Conservation (phyloP, 352 stramenopile species). For the Hyaloperonospora arabidopsidis region DNA sequence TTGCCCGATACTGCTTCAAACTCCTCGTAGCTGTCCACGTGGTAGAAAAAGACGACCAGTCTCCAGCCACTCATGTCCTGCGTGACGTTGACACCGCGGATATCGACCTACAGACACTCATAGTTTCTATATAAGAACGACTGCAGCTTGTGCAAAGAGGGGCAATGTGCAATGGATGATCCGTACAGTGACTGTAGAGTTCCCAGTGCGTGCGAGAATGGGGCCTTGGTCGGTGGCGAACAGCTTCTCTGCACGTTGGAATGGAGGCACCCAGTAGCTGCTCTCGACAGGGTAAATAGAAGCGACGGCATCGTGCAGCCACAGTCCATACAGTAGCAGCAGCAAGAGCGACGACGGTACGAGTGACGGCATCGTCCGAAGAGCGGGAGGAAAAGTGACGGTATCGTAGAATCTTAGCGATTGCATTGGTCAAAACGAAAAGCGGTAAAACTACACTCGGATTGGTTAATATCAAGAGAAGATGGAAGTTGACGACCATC, state of each 20-base stretch:
- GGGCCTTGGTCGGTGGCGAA: slow-evolving; percentile 70
- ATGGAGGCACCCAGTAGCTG: slow-evolving; percentile 67
- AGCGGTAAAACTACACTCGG: too few relatives aligned
- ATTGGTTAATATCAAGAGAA: too few relatives aligned
- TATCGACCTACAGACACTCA: slow-evolving; percentile 38
- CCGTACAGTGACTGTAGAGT: slow-evolving; percentile 57
- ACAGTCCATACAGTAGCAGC: slow-evolving; percentile 14
- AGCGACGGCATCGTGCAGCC: slow-evolving; percentile 17
- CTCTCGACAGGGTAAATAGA: slow-evolving; percentile 71
- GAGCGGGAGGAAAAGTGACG: background rate
- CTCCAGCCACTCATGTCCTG: slow-evolving; percentile 56
- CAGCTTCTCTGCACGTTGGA: slow-evolving; percentile 82
- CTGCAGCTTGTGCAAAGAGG: background rate
- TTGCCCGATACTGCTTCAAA: slow-evolving; percentile 59
- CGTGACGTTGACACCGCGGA: slow-evolving; percentile 69
- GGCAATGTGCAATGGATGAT: background rate
- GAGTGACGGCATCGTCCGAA: slow-evolving; percentile 16
- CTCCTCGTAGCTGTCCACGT: slow-evolving; percentile 60
- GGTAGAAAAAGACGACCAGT: slow-evolving; percentile 78
- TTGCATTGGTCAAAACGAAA: slow-evolving; percentile 16
- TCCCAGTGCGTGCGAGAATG: slow-evolving; percentile 49
- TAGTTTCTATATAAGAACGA: background rate
- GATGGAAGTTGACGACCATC: slow-evolving; percentile 36
- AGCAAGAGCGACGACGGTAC: slow-evolving; percentile 10
- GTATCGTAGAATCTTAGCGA: background rate